Evolutionary conservation across 345 rosid species (phyloP).

Genomic region (Citrus trifoliata): DNA sequence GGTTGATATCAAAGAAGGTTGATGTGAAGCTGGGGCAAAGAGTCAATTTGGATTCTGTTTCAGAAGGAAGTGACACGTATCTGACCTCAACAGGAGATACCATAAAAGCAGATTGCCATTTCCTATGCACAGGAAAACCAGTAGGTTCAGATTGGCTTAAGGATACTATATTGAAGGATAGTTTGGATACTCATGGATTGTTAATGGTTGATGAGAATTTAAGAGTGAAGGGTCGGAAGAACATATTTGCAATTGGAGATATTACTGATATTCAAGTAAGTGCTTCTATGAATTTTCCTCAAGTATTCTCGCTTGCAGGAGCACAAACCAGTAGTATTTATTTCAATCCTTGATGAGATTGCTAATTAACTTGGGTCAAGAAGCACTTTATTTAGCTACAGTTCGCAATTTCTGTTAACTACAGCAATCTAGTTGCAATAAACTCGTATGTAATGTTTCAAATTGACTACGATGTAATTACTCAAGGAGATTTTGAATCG

Average conservation of each 20-base stretch:
- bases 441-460: not conserved
- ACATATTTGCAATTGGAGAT: constrained; percentile 74
- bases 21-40: constrained; percentile 65
- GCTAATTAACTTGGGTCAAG: not conserved
- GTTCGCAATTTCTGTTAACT: not conserved
- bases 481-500: not conserved
- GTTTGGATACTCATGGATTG: constrained; percentile 59
- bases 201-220: constrained; percentile 69
- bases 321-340: not conserved
- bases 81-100: constrained; percentile 59
- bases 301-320: not conserved
- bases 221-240: constrained; percentile 48
- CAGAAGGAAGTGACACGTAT: constrained; percentile 43
- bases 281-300: not conserved
- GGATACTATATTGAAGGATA: constrained; percentile 46
- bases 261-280: constrained; percentile 70
- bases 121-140: constrained; percentile 63
- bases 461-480: not conserved
- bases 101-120: constrained; percentile 72
- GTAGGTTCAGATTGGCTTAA: constrained; percentile 68
- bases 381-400: not conserved
- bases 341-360: not conserved
- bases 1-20: constrained; percentile 69
- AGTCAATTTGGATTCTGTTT: constrained; percentile 49
- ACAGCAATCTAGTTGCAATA: not conserved